Percentiles rank a stretch among this genome's conserved stretches.
Evolutionary conservation across 2,329 filamentous ascomycete genomes (phyloP).

Genomic region (Xylariomycetidae sp.): DNA sequence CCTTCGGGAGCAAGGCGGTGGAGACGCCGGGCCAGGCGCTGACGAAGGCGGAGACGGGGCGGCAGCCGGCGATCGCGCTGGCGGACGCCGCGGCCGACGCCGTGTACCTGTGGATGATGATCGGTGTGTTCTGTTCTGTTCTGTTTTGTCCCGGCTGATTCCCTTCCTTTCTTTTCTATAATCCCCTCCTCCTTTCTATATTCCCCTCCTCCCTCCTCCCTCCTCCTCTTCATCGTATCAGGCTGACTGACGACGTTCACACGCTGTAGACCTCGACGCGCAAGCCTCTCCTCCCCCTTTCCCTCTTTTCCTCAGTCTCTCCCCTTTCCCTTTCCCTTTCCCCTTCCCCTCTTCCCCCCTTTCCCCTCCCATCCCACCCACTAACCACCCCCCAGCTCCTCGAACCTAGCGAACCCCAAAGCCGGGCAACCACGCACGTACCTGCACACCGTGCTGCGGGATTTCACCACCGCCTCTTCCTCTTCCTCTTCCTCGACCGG

Average conservation of each 20-base stretch:
- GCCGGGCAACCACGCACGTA: slow-evolving; percentile 21
- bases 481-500: slow-evolving; percentile 16
- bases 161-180: neutral
- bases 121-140: too few species aligned
- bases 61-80: slow-evolving; percentile 23
- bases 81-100: slow-evolving; percentile 14
- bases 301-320: too few species aligned
- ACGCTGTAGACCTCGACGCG: slow-evolving; percentile 26
- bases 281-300: slow-evolving; percentile 11
- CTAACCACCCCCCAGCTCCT: slow-evolving; percentile 15
- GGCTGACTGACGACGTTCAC: too few species aligned
- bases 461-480: slow-evolving; percentile 21
- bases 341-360: too few species aligned
- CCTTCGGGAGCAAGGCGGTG: slow-evolving; percentile 22
- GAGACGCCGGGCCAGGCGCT: slow-evolving; percentile 19
- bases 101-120: slow-evolving; percentile 25
- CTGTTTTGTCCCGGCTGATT: neutral
- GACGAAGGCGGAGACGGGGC: slow-evolving; percentile 20
- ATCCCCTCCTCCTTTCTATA: too few species aligned
- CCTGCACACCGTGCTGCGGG: slow-evolving; percentile 25
- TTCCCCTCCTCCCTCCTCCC: too few species aligned
- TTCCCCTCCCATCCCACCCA: too few species aligned
- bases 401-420: slow-evolving; percentile 22
- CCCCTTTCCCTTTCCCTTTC: too few species aligned
- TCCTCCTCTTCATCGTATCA: too few species aligned